Conservation (phyloP, 257 asterid genomes). For the Solanum boliviense region DNA sequence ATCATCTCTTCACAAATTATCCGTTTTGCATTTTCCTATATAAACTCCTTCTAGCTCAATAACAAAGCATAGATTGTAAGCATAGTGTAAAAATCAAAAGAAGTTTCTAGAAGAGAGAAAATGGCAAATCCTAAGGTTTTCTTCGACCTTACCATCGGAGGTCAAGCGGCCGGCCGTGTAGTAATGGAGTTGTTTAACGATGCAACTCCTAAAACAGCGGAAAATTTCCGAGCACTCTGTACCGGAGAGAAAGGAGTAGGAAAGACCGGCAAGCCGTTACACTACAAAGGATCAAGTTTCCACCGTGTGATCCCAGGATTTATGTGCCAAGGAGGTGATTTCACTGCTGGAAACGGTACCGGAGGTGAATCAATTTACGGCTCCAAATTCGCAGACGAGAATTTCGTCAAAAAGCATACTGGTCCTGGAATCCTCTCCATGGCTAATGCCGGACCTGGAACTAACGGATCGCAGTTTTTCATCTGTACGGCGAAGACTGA, state of each 20-base stretch:
- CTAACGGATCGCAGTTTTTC: conserved; percentile 66
- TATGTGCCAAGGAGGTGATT: conserved; percentile 69
- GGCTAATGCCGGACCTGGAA: conserved; percentile 61
- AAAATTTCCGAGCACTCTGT: conserved; percentile 69
- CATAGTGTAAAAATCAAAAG: background rate
- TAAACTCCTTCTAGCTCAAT: background rate
- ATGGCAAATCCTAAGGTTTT: conserved; percentile 54
- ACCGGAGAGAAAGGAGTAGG: conserved; percentile 68
- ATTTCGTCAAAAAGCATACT: conserved; percentile 47
- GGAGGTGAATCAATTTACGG: conserved; percentile 82
- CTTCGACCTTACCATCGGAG: conserved; percentile 47
- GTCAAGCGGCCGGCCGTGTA: conserved; percentile 26
- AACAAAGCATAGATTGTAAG: background rate
- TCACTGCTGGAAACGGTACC: conserved; percentile 65
- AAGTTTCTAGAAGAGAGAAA: background rate
- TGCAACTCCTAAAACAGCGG: conserved; percentile 50
- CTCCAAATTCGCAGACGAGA: conserved; percentile 49
- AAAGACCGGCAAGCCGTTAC: conserved; percentile 38
- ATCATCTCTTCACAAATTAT: conserved; percentile 8
- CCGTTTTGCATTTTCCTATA: conserved; percentile 19
- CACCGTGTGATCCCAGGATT: conserved; percentile 56
- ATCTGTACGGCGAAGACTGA: conserved; percentile 43
- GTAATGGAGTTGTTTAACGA: conserved; percentile 50
- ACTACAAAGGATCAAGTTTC: conserved; percentile 50
- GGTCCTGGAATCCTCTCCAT: conserved; percentile 62